A percentile compares a stretch with the other conserved stretches of the same genome.
phyloP scores from a whole-genome alignment of 2,329 filamentous ascomycete species.

The Colletotrichum gloeosporioides region DNA sequence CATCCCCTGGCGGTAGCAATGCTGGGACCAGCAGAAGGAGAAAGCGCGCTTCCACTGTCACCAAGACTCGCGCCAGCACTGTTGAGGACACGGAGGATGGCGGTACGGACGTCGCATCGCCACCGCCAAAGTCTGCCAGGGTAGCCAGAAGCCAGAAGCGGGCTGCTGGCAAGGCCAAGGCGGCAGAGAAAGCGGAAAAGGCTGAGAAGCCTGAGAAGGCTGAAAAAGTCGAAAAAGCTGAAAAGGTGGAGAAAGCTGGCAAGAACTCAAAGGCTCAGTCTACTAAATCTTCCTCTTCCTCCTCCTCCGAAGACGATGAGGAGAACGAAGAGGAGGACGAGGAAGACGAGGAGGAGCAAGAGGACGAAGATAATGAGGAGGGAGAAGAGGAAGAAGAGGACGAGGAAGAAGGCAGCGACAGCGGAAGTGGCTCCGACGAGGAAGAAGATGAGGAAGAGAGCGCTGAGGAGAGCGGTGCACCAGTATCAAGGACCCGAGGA shows the following conservation, averaged over 20 bases:
- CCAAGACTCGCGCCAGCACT: constrained; percentile 45
- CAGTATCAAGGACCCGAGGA: constrained; percentile 41
- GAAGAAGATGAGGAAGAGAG: constrained; percentile 34
- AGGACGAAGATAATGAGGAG: constrained; percentile 17
- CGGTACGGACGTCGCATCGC: constrained; percentile 43
- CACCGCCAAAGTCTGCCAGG: constrained; percentile 41
- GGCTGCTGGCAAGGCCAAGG: constrained; percentile 42
- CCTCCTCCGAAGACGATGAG: constrained; percentile 28
- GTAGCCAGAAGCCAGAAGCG: constrained; percentile 42
- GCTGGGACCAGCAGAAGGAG: constrained; percentile 40
- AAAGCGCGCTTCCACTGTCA: constrained; percentile 45
- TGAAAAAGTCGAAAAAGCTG: constrained; percentile 39
- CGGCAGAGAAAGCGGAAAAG: constrained; percentile 28
- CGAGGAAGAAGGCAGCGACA: constrained; percentile 31
- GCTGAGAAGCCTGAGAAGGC: constrained; percentile 37
- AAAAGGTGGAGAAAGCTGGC: constrained; percentile 24
- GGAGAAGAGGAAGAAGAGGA: constrained; percentile 31
- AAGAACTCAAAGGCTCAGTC: constrained; percentile 31
- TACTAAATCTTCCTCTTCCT: constrained; percentile 38
- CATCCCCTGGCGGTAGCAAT: constrained; percentile 17
- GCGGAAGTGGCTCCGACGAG: constrained; percentile 12
- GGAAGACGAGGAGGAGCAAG: constrained; percentile 22
- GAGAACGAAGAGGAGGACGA: constrained; percentile 31
- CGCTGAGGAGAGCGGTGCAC: constrained; percentile 41
- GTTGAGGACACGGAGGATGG: constrained; percentile 59